phyloP scores from a whole-genome alignment of 768 basidiomycete genomes.

The Boletus pseudo-olivaceus region DNA sequence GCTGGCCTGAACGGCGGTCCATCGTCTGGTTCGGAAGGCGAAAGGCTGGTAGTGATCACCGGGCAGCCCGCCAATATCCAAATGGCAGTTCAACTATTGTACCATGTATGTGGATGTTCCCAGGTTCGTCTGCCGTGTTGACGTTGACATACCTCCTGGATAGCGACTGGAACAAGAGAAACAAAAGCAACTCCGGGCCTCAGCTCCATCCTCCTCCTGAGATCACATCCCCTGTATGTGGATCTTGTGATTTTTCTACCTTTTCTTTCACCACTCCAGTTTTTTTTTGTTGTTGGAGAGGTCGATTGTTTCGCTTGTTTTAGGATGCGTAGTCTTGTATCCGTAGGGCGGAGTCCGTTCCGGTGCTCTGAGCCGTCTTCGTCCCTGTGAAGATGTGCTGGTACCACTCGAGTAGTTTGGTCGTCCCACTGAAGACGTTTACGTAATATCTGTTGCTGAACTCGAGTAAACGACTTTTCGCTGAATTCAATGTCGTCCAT shows the following conservation, averaged over 20 bases:
- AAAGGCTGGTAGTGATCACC: constrained; percentile 93
- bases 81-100: constrained; percentile 90
- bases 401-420: background rate
- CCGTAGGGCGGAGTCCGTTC: background rate
- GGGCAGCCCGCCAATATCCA: constrained; percentile 95
- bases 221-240: background rate
- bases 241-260: background rate
- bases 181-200: constrained; percentile 66
- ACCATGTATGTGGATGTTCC: constrained; percentile 55
- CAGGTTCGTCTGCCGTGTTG: constrained; percentile 2
- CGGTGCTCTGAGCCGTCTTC: background rate
- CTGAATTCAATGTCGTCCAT: constrained; percentile 54
- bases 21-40: constrained; percentile 74
- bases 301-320: constrained; percentile 1
- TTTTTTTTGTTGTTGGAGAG: background rate
- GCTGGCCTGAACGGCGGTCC: constrained; percentile 73
- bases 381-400: background rate
- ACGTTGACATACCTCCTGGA: constrained; percentile 8
- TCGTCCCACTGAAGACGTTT: constrained; percentile 8
- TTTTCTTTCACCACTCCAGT: background rate
- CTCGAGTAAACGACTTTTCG: background rate
- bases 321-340: constrained; percentile 12
- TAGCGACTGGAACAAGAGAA: constrained; percentile 88
- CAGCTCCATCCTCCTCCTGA: constrained; percentile 30
- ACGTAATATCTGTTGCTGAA: constrained; percentile 20